Evolutionary conservation across 768 basidiomycete genomes (phyloP).

Genomic region (Panus rudis): DNA sequence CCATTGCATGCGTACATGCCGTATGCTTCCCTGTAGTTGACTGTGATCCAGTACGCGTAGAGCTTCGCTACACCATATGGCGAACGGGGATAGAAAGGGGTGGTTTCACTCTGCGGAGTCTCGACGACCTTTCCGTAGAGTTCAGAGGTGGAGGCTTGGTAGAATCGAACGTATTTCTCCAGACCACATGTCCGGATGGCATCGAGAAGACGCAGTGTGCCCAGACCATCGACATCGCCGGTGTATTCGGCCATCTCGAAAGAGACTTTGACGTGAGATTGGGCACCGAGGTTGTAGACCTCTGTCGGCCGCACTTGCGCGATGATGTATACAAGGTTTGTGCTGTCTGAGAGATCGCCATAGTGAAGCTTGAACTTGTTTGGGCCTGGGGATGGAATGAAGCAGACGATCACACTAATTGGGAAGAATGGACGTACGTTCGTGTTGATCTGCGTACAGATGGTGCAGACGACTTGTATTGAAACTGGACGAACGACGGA

Average conservation of each 20-base stretch:
- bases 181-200: conserved; percentile 94
- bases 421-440: conserved; percentile 47
- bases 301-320: conserved; percentile 92
- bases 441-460: conserved; percentile 88
- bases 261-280: conserved; percentile 98
- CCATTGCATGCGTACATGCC: conserved; percentile 97
- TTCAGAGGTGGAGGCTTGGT: conserved; percentile 96
- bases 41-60: conserved; percentile 85
- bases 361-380: conserved; percentile 82
- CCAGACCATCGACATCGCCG: conserved; percentile 92
- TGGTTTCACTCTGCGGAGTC: conserved; percentile 92
- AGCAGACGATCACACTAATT: neutral
- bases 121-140: conserved; percentile 96
- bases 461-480: conserved; percentile 94
- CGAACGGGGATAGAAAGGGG: conserved; percentile 96
- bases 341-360: conserved; percentile 91
- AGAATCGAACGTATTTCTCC: conserved; percentile 89
- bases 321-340: conserved; percentile 95
- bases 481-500: conserved; percentile 95
- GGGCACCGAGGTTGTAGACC: conserved; percentile 96
- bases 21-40: conserved; percentile 93
- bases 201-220: conserved; percentile 91
- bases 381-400: conserved; percentile 41
- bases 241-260: conserved; percentile 99
- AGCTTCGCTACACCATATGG: conserved; percentile 96